phyloP scores from a whole-genome alignment of 2,329 filamentous ascomycete genomes.

The Penicillium nordicum region DNA sequence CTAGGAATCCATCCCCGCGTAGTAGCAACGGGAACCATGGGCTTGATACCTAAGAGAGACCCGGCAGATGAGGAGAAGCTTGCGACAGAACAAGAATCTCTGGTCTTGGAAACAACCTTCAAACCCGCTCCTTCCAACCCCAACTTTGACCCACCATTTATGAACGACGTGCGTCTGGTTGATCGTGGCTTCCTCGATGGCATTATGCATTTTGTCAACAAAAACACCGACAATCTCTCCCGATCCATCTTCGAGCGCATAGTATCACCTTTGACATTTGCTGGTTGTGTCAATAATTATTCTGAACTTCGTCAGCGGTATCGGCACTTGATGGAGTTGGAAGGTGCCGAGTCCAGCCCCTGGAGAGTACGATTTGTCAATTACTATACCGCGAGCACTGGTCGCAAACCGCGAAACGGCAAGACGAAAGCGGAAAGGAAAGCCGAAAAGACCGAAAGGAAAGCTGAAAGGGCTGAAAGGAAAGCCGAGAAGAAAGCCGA shows the following conservation, averaged over 20 bases:
- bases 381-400: conserved; percentile 85
- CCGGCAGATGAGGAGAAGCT: conserved; percentile 17
- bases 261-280: conserved; percentile 78
- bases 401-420: conserved; percentile 44
- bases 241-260: conserved; percentile 70
- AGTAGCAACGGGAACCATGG: conserved; percentile 74
- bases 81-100: conserved; percentile 17
- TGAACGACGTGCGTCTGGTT: conserved; percentile 68
- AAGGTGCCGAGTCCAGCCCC: conserved; percentile 59
- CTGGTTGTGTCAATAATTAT: conserved; percentile 74
- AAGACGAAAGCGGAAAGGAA: conserved; percentile 34
- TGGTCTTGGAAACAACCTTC: conserved; percentile 20
- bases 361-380: conserved; percentile 69
- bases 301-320: conserved; percentile 68
- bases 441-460: conserved; percentile 1
- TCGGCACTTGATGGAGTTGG: conserved; percentile 63
- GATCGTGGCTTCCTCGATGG: conserved; percentile 63
- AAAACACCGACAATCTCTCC: conserved; percentile 70
- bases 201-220: conserved; percentile 73
- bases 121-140: conserved; percentile 42
- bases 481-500: conserved; percentile 23
- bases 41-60: conserved; percentile 57
- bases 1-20: conserved; percentile 87
- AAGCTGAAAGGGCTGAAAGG: conserved; percentile 23
- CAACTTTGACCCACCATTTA: conserved; percentile 71